Base-by-base conservation (phyloP, 345 rosid species). In the Bruguiera sexangula region DNA sequence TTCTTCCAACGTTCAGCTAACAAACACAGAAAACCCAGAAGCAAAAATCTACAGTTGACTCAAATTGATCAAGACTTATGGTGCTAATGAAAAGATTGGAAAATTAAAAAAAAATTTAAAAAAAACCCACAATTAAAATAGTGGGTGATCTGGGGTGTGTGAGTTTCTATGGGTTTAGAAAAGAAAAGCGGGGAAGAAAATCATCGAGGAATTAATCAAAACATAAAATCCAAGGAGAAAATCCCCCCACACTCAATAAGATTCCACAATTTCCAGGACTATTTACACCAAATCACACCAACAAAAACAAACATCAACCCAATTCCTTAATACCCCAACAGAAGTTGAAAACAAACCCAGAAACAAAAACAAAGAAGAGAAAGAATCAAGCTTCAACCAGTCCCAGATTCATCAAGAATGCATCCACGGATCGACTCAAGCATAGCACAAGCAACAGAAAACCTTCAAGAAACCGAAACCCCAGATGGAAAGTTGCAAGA, bases 81-180 rank as follows among this genome's bases (percentile, higher is more conserved):
- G 54, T 43, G 60, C 16, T 59, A 20, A 20, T 24, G 36, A 66
- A 68, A 59, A 7, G 22, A 20, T 15, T 46, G 3, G 46, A 73
- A 69, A 55, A 66, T 26, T 18, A 32, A 48, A 43, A 52, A 39
- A 69, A 78, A 61, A 16, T 20, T 53, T 3, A 54, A 54, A 8
- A 36, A 61, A 51, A 76, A 18, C 81, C 88, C 89, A 84, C 88
- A 78, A 83, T 73, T 83, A 90, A 90, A 88, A 82, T 24, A 81
- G 87, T 77, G 88, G 89, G 82, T 72, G 81, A 76, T 69, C 67
- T 71, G 67, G 76, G 6, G 8, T 48, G 69, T 62, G 62, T 66
- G 64, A 18, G 21, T 59, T 13, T 27, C 61, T 68, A 39, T 55
- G 30, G 27, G 26, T 56, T 56, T 56, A 56, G 29, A 34, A 32